Conservation (phyloP, 306 rosid species). For the Canavalia gladiata region DNA sequence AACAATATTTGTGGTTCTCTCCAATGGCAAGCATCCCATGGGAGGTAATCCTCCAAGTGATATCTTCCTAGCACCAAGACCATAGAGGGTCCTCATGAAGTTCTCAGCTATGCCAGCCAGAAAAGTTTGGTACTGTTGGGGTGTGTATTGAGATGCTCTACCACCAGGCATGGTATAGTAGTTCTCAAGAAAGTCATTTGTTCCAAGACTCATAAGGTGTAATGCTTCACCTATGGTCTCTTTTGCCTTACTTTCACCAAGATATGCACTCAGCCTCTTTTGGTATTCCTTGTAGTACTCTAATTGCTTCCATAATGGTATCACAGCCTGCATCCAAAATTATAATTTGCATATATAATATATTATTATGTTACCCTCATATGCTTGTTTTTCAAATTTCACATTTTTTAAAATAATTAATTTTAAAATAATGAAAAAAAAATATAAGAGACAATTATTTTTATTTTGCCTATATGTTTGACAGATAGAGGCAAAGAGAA, state of each 20-base stretch:
- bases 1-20: conserved; percentile 70
- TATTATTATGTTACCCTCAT: not conserved
- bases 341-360: not conserved
- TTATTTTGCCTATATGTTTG: not conserved
- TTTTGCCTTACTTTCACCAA: conserved; percentile 63
- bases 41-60: conserved; percentile 95
- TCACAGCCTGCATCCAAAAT: conserved; percentile 74
- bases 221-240: conserved; percentile 64
- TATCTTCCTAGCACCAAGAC: conserved; percentile 83
- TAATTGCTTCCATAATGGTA: conserved; percentile 84
- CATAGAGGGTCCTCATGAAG: conserved; percentile 68
- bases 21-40: conserved; percentile 95
- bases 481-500: not conserved
- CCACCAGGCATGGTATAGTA: conserved; percentile 71
- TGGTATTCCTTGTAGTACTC: conserved; percentile 79
- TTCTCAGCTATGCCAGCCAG: conserved; percentile 69
- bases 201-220: conserved; percentile 79
- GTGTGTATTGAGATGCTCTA: conserved; percentile 61
- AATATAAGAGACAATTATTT: not conserved
- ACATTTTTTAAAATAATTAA: not conserved
- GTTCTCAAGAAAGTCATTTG: conserved; percentile 91
- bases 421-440: not conserved
- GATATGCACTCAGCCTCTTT: conserved; percentile 60
- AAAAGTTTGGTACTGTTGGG: conserved; percentile 63
- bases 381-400: conserved; percentile 10